These are phyloP conservation scores for Elsinoe necatrix DNA, from an alignment of 2,329 filamentous ascomycete genomes.

Conservation along the genomic window DNA sequence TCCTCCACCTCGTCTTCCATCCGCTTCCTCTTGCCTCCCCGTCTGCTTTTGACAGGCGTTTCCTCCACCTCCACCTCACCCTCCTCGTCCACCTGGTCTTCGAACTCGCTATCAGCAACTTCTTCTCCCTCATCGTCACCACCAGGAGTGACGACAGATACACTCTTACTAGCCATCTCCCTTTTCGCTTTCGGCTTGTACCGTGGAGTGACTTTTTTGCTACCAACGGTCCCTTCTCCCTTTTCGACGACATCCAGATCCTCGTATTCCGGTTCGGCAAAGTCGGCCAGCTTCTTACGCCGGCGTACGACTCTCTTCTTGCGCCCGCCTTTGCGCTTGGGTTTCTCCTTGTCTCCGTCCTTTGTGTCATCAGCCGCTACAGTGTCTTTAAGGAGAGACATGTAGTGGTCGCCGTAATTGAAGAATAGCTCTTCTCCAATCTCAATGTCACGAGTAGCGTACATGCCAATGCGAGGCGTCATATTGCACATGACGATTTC, in stretches of 20 bases:
- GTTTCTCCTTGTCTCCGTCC: background rate
- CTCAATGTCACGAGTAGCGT: conserved; percentile 56
- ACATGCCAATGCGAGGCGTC: conserved; percentile 65
- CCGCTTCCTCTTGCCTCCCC: conserved; percentile 7
- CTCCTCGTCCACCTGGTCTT: background rate
- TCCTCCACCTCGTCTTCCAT: background rate
- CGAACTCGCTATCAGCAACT: background rate
- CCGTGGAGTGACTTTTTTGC: background rate
- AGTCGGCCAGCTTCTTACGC: conserved; percentile 6
- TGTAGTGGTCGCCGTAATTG: conserved; percentile 52
- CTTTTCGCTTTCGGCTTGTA: background rate
- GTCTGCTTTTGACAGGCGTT: background rate
- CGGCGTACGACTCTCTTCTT: background rate
- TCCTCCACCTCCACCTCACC: background rate
- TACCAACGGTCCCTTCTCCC: background rate
- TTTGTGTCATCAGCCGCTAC: conserved; percentile 13
- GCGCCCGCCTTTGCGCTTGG: background rate
- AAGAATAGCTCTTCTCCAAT: conserved; percentile 73
- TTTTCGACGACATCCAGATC: background rate
- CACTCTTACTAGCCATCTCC: conserved; percentile 7
- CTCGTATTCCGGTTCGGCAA: conserved; percentile 14
- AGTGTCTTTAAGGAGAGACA: conserved; percentile 11
- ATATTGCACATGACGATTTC: conserved; percentile 65
- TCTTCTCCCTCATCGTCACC: background rate
- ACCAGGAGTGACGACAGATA: background rate